These are phyloP conservation scores for baker's yeast (Saccharomyces cerevisiae) DNA, from an alignment of 805 yeast species.

Conservation along the genomic window DNA sequence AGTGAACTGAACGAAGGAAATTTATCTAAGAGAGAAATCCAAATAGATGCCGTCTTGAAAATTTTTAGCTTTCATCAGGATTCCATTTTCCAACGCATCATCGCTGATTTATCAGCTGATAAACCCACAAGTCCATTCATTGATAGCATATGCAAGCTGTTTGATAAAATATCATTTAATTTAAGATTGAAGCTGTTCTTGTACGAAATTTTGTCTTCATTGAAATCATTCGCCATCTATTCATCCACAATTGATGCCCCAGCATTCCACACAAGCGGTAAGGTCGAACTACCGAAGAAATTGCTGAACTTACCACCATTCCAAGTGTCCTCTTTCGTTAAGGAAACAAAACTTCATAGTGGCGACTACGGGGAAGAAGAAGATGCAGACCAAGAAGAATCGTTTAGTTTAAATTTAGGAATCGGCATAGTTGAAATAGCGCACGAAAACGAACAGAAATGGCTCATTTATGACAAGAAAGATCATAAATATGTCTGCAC, in stretches of 20 bases:
- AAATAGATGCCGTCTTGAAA: constrained; percentile 20
- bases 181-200: constrained; percentile 25
- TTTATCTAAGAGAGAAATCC: constrained; percentile 6
- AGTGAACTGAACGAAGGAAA: constrained; percentile 7
- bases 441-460: constrained; percentile 2
- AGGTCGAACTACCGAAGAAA: constrained; percentile 16
- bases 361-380: constrained; percentile 1
- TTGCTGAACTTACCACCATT: constrained; percentile 26
- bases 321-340: constrained; percentile 27
- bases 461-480: constrained; percentile 22
- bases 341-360: neutral
- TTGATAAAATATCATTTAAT: constrained; percentile 22
- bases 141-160: constrained; percentile 14
- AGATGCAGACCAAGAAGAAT: constrained; percentile 1
- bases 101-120: constrained; percentile 8
- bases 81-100: constrained; percentile 16
- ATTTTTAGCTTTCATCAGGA: constrained; percentile 26
- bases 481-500: constrained; percentile 9
- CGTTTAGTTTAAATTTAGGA: constrained; percentile 5
- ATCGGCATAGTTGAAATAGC: constrained; percentile 1
- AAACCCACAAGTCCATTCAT: constrained; percentile 8
- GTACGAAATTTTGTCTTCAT: constrained; percentile 26
- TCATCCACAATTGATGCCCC: constrained; percentile 10
- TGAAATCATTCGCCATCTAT: constrained; percentile 24
- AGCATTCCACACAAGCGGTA: neutral